Evolutionary conservation across 2,329 filamentous ascomycete genomes (phyloP), one percentile per base, ranked within the genome.

Genomic region (Emergomyces pasteurianus): DNA sequence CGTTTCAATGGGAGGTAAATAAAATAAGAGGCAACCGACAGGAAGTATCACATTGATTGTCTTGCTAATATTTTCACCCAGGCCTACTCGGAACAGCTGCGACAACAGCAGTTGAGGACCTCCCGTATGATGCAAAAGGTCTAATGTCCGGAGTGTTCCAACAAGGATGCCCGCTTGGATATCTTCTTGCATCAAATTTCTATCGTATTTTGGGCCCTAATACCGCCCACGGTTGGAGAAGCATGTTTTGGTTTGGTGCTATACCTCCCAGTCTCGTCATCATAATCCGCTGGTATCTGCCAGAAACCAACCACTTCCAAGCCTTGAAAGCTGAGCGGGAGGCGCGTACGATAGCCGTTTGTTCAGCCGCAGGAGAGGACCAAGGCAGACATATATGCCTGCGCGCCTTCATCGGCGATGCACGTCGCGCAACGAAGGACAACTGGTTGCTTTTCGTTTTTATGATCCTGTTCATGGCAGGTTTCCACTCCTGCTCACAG

Each of bases 181-280:
- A 86, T 68, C 74, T 86, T n/a, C 77, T 86, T 0, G 83, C 81
- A 0, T 80, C 80, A 0, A 80, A 81, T 10, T 83, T 84, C 67
- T 76, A 76, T 0, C 73, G 77, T 40, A 77, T 66, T 12, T 66
- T 80, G 2, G 78, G 79, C 57, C 77, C 88, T 72, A 94, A 90
- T 43, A 43, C 3, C 7, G 6, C 40, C 0, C 86, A 95, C 70
- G 85, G 81, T 58, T 96, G 91, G 91, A 81, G 91, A 8, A 89
- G 90, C 0, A 78, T 95, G 0, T 95, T 86, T 78, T 96, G 91
- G 90, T 95, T 95, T 72, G 90, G 86, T 14, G 89, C 90, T 6
- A 83, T 86, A 43, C 89, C 89, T 0, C 91, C 91, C 0, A 80
- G 91, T 1, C 73, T 95, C 38, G 87, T 95, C 74, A 95, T 95